These are phyloP conservation scores for Diplodia corticola DNA, from an alignment of 2,329 filamentous ascomycete genomes.

Conservation along the genomic window DNA sequence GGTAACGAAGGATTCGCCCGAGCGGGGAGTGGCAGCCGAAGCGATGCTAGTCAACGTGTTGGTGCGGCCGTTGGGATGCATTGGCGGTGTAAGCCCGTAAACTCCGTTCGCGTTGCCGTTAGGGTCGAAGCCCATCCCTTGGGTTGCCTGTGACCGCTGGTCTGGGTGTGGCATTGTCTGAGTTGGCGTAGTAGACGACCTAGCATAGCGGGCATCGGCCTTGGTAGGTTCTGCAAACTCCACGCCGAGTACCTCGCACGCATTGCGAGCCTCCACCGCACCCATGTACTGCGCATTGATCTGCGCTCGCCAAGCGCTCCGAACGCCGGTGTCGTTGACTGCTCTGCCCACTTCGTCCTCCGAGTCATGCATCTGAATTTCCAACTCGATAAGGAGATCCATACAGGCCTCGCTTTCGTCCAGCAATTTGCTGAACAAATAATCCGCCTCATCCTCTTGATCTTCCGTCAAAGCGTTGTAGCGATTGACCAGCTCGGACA, in stretches of 20 bases:
- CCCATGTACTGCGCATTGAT: constrained; percentile 61
- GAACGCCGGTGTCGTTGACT: constrained; percentile 52
- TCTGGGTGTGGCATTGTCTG: constrained; percentile 20
- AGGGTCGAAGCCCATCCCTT: constrained; percentile 25
- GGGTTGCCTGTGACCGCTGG: constrained; percentile 1
- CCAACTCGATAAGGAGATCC: constrained; percentile 37
- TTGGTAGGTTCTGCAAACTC: constrained; percentile 31
- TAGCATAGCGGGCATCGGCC: neutral
- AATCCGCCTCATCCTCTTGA: constrained; percentile 50
- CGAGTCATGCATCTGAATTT: constrained; percentile 17
- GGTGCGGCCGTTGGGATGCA: constrained; percentile 51
- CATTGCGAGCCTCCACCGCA: constrained; percentile 60
- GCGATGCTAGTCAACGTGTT: constrained; percentile 54
- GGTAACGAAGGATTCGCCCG: constrained; percentile 75
- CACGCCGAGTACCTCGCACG: constrained; percentile 54
- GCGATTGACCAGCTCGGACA: constrained; percentile 56
- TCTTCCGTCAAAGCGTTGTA: constrained; percentile 52
- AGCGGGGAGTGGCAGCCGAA: constrained; percentile 66
- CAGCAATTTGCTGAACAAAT: constrained; percentile 38
- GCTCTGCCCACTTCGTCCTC: constrained; percentile 26
- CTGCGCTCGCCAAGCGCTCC: constrained; percentile 58
- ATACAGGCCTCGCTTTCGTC: constrained; percentile 40
- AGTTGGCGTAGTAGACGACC: constrained; percentile 21
- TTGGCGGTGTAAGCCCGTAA: constrained; percentile 18
- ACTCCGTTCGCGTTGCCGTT: constrained; percentile 42